These are phyloP conservation scores for Achlya hypogyna DNA, from an alignment of 352 stramenopile genomes.

Conservation along the genomic window DNA sequence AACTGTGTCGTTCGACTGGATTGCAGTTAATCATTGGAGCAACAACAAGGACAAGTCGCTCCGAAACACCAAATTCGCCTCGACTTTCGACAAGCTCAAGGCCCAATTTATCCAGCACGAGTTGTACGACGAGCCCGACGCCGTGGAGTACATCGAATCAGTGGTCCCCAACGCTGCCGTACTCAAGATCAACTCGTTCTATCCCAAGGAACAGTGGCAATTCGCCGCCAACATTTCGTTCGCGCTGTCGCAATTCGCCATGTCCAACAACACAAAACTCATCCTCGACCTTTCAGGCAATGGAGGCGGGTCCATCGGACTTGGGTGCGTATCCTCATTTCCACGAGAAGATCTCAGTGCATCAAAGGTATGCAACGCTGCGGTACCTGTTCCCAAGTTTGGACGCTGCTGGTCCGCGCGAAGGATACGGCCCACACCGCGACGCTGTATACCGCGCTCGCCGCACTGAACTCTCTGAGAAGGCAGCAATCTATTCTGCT, in stretches of 20 bases:
- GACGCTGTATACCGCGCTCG: neutral
- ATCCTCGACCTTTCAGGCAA: slow-evolving; percentile 16
- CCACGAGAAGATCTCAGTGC: neutral
- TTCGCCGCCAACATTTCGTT: slow-evolving; percentile 11
- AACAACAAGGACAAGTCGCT: neutral
- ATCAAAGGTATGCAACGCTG: neutral
- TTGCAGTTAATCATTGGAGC: neutral
- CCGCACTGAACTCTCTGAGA: neutral
- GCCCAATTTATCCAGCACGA: slow-evolving; percentile 13
- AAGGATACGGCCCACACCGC: slow-evolving; percentile 6
- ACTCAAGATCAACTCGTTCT: slow-evolving; percentile 16
- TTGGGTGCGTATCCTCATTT: neutral
- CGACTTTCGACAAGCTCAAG: slow-evolving; percentile 3
- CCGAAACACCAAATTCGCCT: neutral
- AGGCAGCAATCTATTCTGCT: neutral
- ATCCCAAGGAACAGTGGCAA: neutral
- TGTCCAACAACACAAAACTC: slow-evolving; percentile 2
- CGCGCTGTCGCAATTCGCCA: neutral
- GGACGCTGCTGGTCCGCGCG: neutral
- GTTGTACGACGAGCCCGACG: slow-evolving; percentile 1
- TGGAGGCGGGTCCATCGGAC: slow-evolving; percentile 11
- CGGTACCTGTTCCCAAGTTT: slow-evolving; percentile 15
- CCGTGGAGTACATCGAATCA: neutral
- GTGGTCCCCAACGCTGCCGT: neutral
- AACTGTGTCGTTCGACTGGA: slow-evolving; percentile 11